phyloP scores from a whole-genome alignment of 208 protist species.

The Crithidia bombi region DNA sequence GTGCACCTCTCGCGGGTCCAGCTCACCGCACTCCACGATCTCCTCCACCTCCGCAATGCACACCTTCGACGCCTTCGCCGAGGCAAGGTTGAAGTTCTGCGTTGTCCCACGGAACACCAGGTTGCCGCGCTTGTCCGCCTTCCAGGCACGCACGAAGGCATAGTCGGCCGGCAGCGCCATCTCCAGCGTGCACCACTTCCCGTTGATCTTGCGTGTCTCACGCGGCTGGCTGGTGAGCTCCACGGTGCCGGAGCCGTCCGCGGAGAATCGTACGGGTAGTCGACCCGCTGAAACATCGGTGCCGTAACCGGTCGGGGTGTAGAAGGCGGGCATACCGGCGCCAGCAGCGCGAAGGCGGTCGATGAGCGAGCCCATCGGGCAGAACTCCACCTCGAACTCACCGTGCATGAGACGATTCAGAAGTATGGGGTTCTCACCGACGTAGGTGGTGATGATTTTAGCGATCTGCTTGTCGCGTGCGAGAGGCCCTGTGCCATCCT shows the following conservation, averaged over 20 bases:
- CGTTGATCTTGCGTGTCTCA: slow-evolving; percentile 85
- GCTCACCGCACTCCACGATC: slow-evolving; percentile 88
- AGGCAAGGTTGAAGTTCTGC: slow-evolving; percentile 92
- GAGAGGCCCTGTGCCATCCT: slow-evolving; percentile 87
- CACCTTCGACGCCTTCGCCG: slow-evolving; percentile 81
- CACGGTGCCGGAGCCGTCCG: slow-evolving; percentile 26
- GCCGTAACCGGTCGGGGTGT: slow-evolving; percentile 93
- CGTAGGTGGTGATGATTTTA: slow-evolving; percentile 89
- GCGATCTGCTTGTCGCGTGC: slow-evolving; percentile 76
- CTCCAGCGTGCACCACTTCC: slow-evolving; percentile 89
- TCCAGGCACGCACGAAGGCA: slow-evolving; percentile 93
- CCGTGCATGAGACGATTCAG: slow-evolving; percentile 89
- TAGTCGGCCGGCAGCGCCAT: slow-evolving; percentile 90
- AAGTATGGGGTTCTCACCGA: slow-evolving; percentile 95
- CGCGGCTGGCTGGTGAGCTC: slow-evolving; percentile 49
- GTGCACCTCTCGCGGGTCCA: slow-evolving; percentile 93
- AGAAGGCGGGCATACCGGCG: slow-evolving; percentile 95
- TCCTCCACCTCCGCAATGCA: slow-evolving; percentile 96
- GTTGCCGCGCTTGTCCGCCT: slow-evolving; percentile 84
- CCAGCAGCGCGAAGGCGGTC: slow-evolving; percentile 91
- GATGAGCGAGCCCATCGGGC: slow-evolving; percentile 94
- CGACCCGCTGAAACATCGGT: slow-evolving; percentile 80
- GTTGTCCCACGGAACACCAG: slow-evolving; percentile 85
- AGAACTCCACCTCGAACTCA: slow-evolving; percentile 94
- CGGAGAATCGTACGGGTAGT: slow-evolving; percentile 88